phyloP scores from a whole-genome alignment of 2,329 filamentous ascomycete species.

The Ceratocystis cubensis region DNA sequence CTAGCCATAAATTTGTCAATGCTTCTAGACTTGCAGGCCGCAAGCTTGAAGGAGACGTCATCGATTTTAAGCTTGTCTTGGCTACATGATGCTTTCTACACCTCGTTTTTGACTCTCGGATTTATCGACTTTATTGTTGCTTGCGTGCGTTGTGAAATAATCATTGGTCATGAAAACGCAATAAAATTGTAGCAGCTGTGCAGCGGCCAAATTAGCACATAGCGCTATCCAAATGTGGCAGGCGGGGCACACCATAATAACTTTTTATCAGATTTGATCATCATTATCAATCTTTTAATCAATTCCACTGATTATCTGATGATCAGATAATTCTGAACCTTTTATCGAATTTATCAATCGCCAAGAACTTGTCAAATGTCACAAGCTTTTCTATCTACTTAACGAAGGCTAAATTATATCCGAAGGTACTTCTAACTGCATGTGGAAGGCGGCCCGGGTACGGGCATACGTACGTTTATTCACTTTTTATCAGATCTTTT shows the following conservation, averaged over 20 bases:
- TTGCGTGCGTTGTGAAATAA: background rate
- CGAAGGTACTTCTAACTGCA: background rate
- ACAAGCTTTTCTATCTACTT: background rate
- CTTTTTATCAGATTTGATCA: background rate
- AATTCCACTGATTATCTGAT: conserved; percentile 15
- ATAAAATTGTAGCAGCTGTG: background rate
- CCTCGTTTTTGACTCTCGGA: background rate
- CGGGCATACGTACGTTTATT: background rate
- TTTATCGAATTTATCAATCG: conserved; percentile 12
- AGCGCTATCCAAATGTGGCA: background rate
- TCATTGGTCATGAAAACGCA: background rate
- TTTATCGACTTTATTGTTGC: background rate
- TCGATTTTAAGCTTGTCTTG: background rate
- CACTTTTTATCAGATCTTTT: conserved; percentile 2
- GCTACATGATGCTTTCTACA: background rate
- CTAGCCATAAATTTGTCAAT: background rate
- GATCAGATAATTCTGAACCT: conserved; percentile 6
- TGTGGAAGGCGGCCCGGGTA: background rate
- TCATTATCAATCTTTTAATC: conserved; percentile 11
- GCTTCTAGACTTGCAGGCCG: background rate
- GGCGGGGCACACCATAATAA: background rate
- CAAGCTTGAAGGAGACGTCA: background rate
- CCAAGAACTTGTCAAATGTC: background rate
- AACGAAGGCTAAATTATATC: background rate
- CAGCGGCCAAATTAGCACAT: background rate